Evolutionary conservation across 805 yeast species (phyloP).

Genomic region (Metschnikowia hibisci): DNA sequence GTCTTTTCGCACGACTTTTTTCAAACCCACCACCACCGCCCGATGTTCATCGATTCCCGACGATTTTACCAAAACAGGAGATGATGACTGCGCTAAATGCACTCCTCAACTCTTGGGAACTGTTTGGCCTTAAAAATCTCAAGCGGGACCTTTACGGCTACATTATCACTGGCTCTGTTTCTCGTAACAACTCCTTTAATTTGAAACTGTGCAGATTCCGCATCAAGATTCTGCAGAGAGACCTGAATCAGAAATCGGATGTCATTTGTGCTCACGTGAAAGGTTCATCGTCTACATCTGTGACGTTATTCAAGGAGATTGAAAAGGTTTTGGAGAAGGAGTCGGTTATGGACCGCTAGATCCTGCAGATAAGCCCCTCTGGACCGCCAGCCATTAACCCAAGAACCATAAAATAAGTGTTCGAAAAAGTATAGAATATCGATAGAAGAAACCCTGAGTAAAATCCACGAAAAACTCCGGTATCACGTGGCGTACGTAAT

Average conservation of each 20-base stretch:
- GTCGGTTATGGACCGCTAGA: conserved; percentile 45
- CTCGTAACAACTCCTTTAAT: conserved; percentile 58
- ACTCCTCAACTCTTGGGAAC: conserved; percentile 63
- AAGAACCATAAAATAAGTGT: background rate
- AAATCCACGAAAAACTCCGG: no score
- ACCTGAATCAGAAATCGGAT: conserved; percentile 43
- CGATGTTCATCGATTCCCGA: conserved; percentile 33
- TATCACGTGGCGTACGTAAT: no score
- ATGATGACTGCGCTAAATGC: conserved; percentile 62
- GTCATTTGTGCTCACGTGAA: conserved; percentile 57
- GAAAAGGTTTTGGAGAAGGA: conserved; percentile 63
- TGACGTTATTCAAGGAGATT: conserved; percentile 56
- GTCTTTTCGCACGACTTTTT: conserved; percentile 36
- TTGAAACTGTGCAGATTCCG: conserved; percentile 62
- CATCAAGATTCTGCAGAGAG: conserved; percentile 46
- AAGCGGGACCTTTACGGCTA: conserved; percentile 39
- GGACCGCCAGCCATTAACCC: background rate
- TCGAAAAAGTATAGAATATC: no score
- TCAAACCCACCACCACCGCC: conserved; percentile 17
- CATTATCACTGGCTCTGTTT: conserved; percentile 57
- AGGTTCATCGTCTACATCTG: conserved; percentile 63
- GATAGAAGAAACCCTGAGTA: no score
- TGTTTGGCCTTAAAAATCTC: conserved; percentile 62
- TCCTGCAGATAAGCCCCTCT: background rate
- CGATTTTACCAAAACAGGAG: conserved; percentile 48